Evolutionary conservation across 2,329 filamentous ascomycete species (phyloP), one percentile per base, ranked within the genome.

Genomic region (Neofusicoccum laricinum): DNA sequence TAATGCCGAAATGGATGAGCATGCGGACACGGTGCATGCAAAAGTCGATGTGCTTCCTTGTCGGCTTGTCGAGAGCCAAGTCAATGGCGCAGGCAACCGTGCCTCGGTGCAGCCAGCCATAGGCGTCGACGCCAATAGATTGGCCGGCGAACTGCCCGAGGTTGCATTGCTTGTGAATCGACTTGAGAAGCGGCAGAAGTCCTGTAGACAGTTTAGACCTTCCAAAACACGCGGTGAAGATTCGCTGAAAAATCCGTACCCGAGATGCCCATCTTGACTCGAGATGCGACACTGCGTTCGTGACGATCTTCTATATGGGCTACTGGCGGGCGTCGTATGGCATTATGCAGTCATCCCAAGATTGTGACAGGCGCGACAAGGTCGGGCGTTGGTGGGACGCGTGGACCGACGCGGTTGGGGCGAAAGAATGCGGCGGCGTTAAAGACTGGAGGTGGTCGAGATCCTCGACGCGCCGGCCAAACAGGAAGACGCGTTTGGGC

Each of bases 31-130:
- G 91, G 73, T 91, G 87, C 85, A 99, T 89, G 61, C 90, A 90
- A 71, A 93, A 96, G 73, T 96, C 91, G 73, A 99, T 87, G 81
- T 93, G 96, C 91, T 92, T 96, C 62, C 86, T 89, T 0, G 93
- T 98, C 14, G 92, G 93, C 75, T 92, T 95, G 71, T 87, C 92
- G 71, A 94, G 85, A 40, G 93, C 95, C 67, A 99, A 85, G 72
- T 98, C 95, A 71, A 95, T 87, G 67, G 94, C 92, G 80, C 94
- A 98, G 57, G 91, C 86, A 68, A 96, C 89, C 51, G 93, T 93
- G 62, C 93, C 96, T 69, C 95, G 90, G 78, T 99, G 95, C 63
- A 99, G 88, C 95, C 96, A 99, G 75, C 94, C 95, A 83, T 99
- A 99, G 64, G 91, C 94, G 77, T 99, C 95, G 40, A 99, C 89